phyloP scores from a whole-genome alignment of 1,284 basidiomycete genomes.

The Moesziomyces aphidis region DNA sequence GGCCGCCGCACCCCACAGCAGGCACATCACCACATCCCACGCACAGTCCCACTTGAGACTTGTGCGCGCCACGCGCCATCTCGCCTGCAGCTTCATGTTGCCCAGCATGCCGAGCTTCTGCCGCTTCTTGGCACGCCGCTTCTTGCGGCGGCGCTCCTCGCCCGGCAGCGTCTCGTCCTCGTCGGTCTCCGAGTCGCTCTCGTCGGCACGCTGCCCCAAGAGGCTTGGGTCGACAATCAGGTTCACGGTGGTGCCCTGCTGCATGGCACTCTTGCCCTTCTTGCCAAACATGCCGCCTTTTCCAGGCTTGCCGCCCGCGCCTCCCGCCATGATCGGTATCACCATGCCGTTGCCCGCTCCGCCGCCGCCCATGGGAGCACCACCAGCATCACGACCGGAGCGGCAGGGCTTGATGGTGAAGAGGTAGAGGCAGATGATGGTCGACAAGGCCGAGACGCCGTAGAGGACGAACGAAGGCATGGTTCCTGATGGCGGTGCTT shows the following conservation, averaged over 20 bases:
- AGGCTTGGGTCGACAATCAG: slow-evolving; percentile 57
- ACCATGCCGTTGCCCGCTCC: slow-evolving; percentile 45
- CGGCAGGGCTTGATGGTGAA: slow-evolving; percentile 43
- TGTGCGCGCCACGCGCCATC: slow-evolving; percentile 39
- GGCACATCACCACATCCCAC: slow-evolving; percentile 48
- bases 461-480: slow-evolving; percentile 50
- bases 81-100: slow-evolving; percentile 46
- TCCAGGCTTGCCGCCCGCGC: slow-evolving; percentile 3
- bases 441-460: slow-evolving; percentile 40
- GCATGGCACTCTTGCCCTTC: slow-evolving; percentile 26
- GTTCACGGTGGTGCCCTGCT: slow-evolving; percentile 49
- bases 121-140: slow-evolving; percentile 20
- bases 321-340: slow-evolving; percentile 47
- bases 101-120: slow-evolving; percentile 30
- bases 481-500: slow-evolving; percentile 32
- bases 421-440: slow-evolving; percentile 45
- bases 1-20: slow-evolving; percentile 49
- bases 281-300: slow-evolving; percentile 35
- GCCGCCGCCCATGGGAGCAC: slow-evolving; percentile 4
- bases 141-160: slow-evolving; percentile 30
- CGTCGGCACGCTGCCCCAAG: slow-evolving; percentile 29
- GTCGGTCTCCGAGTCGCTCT: slow-evolving; percentile 28
- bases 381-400: slow-evolving; percentile 6
- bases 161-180: slow-evolving; percentile 20
- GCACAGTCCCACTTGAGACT: slow-evolving; percentile 45